Base-by-base conservation (phyloP, 129 eudicot genomes). In the Lonicera japonica region DNA sequence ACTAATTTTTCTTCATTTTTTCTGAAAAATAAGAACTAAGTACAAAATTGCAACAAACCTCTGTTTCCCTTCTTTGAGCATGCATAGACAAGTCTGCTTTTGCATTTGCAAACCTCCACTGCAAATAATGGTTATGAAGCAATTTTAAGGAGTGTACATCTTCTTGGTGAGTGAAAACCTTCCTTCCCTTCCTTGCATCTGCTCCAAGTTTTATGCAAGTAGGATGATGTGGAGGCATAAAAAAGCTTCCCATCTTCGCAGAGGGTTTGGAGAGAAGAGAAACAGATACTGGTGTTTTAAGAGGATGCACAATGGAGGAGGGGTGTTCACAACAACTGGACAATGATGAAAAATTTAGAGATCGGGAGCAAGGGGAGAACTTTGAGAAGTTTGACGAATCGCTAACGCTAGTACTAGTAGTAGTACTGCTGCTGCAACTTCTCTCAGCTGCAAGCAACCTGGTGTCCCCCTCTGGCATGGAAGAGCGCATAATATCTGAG, bases 101-200 rank as follows among this genome's bases (percentile, higher is more conserved):
- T 17, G 98, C 95, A 76, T 92, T 92, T 52, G 90, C 96, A 43
- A 45, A 92, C 24, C 90, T 73, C 96, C 95, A 92, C 60, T 73
- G 80, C 72, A 92, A 29, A 46, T 65, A 63, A 70, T 72, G 86
- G 58, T 92, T 92, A 56, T 78, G 78, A 65, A 92, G 76, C 91
- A 92, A 22, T 71, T 76, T 82, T 14, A 92, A 70, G 20, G 87
- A 73, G 73, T 87, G 88, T 36, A 57, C 70, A 6, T 84, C 84
- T 39, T 85, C 96, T 67, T 77, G 82, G 0, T 79, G 79, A 69
- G 56, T 66, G 16, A 55, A 64, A 54, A 52, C 60, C 80, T 58
- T 83, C 57, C 80, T 84, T 57, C 80, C 86, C 76, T 82, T 87
- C 75, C 54, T 91, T 6, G 25, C 54, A 61, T 66, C 86, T 25